Evolutionary conservation across 2,329 filamentous ascomycete genomes (phyloP), one percentile per base, ranked within the genome.

Genomic region (Pseudogymnoascus sp.): DNA sequence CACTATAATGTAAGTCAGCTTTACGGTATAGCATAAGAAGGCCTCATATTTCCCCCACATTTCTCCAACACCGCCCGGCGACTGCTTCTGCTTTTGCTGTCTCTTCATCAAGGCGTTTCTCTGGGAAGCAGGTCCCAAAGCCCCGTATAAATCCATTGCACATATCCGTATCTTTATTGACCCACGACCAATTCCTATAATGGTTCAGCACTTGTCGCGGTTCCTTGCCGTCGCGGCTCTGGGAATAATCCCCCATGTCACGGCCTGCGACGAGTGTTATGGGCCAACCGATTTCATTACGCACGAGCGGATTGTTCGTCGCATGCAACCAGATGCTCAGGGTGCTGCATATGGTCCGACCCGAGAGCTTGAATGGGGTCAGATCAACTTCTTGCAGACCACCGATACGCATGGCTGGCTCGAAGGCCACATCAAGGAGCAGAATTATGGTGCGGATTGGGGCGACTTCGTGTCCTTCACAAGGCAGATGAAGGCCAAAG

Each of bases 381-480:
- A 96, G 73, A 81, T 97, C 70, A 97, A 97, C 79, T 95, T 96
- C 74, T 76, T 99, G n/a, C 92, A 96, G 71, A 97, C 94, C 0
- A 97, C 94, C 40, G 89, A 97, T 73, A 94, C 90, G 4, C 94
- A 97, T 76, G 93, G 94, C 69, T 99, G 94, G 94, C 87, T 95
- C 71, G 91, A 85, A 8, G 94, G 94, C 1, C 94, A 99, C 78
- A 77, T 97, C 4, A 87, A 92, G 77, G 94, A 99, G 76, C 81
- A 91, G 2, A 93, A 94, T 63, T 99, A 95, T 75, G 92, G 90
- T 5, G 93, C 91, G 54, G 94, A 99, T 74, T 97, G 94, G 92
- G 94, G 94, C 63, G 94, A 99, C 76, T 99, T 97, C 74, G 83
- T 97, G 69, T 97, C 93, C 5, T 97, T 99, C 71, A 85, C 92